Evolutionary conservation across 805 yeast species (phyloP), one percentile per base, ranked within the genome.

Genomic region (Lipomyces mesembrius): DNA sequence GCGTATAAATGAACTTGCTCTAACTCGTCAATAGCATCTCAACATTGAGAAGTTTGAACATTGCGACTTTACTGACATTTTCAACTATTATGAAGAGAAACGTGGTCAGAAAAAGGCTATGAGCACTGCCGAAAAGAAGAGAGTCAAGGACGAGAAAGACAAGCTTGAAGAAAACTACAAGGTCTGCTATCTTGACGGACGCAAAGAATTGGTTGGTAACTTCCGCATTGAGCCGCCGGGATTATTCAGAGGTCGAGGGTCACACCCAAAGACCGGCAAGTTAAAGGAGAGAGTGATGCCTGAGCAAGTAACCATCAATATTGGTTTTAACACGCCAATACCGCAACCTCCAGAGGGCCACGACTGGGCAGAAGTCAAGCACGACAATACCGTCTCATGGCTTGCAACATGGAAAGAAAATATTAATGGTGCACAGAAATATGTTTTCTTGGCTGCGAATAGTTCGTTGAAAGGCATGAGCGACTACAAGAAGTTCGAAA

Each of bases 221-320:
- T 94, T 94, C 77, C 83, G 94, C 75, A 88, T 94, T 59, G 99
- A 94, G 82, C 98, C 98, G 39, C 98, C 99, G 0, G 98, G 97
- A 1, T 80, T 94, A 63, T 94, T 93, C 76, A 84, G 98, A 78
- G 99, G 98, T 56, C 90, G 98, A 78, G 98, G 98, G 75, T 92
- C 94, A 0, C 98, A 93, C 77, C 98, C 98, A 20, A 92, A 90
- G 77, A 93, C 98, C 0, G 99, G 99, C 55, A 91, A 89, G 76
- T 79, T 92, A 65, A 94, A 94, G 77, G 85, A 88, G 74, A 84
- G 99, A 71, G 97, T 94, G 17, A 78, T 78, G 62, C 97, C 99
- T 1, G 98, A 94, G 79, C 95, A 91, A 74, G 89, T 94, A 57
- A 89, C 94, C 0, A 80, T 94, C 68, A 94, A 94, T 76, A 81